Conservation (phyloP, 306 rosid species). For the Casuarina cunninghamiana region DNA sequence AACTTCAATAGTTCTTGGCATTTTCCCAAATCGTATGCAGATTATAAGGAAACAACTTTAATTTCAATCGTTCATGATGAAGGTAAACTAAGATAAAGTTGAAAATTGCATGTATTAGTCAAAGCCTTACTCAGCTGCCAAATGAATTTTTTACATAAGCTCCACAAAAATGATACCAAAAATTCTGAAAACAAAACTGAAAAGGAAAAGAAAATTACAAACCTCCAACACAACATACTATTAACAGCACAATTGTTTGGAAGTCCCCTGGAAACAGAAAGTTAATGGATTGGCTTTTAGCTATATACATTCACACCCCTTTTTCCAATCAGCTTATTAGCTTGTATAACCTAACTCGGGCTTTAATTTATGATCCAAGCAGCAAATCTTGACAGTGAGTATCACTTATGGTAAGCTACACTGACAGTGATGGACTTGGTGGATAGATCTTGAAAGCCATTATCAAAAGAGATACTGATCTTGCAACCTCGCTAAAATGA, state of each 20-base stretch:
- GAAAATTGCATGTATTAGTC: not conserved
- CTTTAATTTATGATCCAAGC: conserved; percentile 26
- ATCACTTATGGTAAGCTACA: conserved; percentile 3
- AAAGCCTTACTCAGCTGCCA: not conserved
- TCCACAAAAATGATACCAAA: not conserved
- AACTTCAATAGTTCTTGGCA: too few species aligned
- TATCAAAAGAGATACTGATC: not conserved
- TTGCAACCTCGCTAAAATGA: conserved; percentile 15
- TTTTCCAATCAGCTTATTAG: conserved; percentile 23
- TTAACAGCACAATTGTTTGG: not conserved
- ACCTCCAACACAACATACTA: not conserved
- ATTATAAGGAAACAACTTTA: too few species aligned
- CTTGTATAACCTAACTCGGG: conserved; percentile 25
- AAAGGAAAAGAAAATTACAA: not conserved
- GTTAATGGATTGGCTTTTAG: not conserved
- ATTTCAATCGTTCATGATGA: not conserved
- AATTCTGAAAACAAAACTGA: not conserved
- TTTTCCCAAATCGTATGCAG: too few species aligned
- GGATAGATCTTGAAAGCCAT: conserved; percentile 1
- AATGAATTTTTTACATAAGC: not conserved
- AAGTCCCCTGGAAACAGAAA: not conserved
- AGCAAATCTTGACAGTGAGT: not conserved
- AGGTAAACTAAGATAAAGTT: not conserved
- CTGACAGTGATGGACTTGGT: not conserved
- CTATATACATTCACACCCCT: conserved; percentile 34